phyloP scores from a whole-genome alignment of 2,329 filamentous ascomycete species.

The Stromatinia cepivora region DNA sequence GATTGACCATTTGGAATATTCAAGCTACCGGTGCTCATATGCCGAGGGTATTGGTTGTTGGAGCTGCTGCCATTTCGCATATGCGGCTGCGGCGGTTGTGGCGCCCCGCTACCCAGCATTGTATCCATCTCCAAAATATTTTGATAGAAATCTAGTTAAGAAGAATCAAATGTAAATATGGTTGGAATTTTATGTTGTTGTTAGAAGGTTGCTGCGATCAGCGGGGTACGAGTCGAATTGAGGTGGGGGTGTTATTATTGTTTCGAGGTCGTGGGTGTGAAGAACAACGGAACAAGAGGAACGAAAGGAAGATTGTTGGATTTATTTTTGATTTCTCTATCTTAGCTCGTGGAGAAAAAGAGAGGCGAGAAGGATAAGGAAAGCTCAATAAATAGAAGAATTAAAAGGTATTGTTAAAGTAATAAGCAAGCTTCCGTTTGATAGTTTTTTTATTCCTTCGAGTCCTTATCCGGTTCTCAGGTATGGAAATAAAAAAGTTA shows the following conservation, averaged over 20 bases:
- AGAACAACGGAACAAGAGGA: not conserved
- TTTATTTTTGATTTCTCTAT: not conserved
- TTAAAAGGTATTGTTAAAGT: not conserved
- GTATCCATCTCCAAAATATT: slow-evolving; percentile 13
- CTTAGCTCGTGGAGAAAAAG: not conserved
- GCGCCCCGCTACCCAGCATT: slow-evolving; percentile 22
- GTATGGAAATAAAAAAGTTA: not conserved
- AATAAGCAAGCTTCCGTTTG: not conserved
- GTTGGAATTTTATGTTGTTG: slow-evolving; percentile 10
- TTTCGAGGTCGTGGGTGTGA: not conserved
- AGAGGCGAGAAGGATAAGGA: slow-evolving; percentile 11
- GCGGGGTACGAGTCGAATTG: slow-evolving; percentile 16
- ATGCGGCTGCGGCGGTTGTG: slow-evolving; percentile 22
- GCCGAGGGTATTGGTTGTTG: slow-evolving; percentile 23
- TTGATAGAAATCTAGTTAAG: not conserved
- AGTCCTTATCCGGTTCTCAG: not conserved
- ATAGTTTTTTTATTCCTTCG: not conserved
- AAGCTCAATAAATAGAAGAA: not conserved
- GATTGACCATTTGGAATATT: slow-evolving; percentile 24
- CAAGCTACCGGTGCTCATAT: slow-evolving; percentile 23
- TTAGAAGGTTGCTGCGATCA: slow-evolving; percentile 5
- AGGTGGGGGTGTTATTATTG: not conserved
- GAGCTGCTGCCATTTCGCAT: slow-evolving; percentile 22
- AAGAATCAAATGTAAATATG: not conserved
- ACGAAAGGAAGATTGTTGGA: not conserved